These are phyloP conservation scores for Zygosaccharomyces sapae DNA, from an alignment of 1,139 yeast species.

Conservation along the genomic window DNA sequence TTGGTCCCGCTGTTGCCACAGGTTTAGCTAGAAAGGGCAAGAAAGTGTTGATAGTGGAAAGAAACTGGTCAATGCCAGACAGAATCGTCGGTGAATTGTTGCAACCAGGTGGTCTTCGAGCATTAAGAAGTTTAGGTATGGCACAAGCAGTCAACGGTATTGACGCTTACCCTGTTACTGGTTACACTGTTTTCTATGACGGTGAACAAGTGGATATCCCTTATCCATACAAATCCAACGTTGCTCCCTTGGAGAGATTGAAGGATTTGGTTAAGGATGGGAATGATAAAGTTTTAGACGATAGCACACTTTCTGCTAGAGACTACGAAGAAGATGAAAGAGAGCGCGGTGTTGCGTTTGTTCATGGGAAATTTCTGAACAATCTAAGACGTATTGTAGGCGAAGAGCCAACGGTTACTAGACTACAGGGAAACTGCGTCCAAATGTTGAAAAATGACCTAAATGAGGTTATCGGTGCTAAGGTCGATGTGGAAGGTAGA, in stretches of 20 bases:
- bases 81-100: constrained; percentile 94
- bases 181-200: constrained; percentile 73
- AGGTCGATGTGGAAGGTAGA: constrained; percentile 41
- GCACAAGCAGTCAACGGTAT: constrained; percentile 72
- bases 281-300: constrained; percentile 50
- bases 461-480: constrained; percentile 65
- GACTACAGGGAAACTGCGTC: constrained; percentile 78
- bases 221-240: constrained; percentile 64
- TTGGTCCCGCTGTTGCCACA: constrained; percentile 90
- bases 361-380: constrained; percentile 82
- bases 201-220: constrained; percentile 55
- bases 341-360: constrained; percentile 80
- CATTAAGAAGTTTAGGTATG: constrained; percentile 78
- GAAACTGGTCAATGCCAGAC: constrained; percentile 90
- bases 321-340: constrained; percentile 60
- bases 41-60: constrained; percentile 61
- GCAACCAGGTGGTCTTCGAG: constrained; percentile 92
- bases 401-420: constrained; percentile 64
- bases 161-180: constrained; percentile 72
- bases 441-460: constrained; percentile 53
- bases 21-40: constrained; percentile 89
- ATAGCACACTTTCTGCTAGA: constrained; percentile 44
- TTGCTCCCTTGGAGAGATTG: constrained; percentile 47
- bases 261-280: constrained; percentile 52
- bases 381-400: constrained; percentile 73